A percentile compares a stretch with the other conserved stretches of the same genome.
These are phyloP conservation scores for Colletotrichum agaves DNA, from an alignment of 2,329 filamentous ascomycete genomes.

Conservation along the genomic window DNA sequence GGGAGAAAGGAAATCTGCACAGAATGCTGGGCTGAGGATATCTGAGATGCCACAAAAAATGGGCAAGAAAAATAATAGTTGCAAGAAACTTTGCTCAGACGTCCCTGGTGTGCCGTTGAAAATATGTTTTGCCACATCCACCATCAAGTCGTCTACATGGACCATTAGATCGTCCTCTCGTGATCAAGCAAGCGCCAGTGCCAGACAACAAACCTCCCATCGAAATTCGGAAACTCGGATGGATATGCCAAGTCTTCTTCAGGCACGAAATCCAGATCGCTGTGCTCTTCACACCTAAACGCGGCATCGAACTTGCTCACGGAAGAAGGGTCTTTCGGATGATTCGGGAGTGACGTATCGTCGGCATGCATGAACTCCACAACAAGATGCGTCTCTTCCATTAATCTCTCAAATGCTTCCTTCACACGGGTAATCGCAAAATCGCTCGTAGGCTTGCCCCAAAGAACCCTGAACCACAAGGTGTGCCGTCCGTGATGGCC, in stretches of 20 bases:
- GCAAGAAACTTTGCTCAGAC: too few species aligned
- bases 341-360: constrained; percentile 26
- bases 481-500: constrained; percentile 32
- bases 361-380: constrained; percentile 36
- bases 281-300: constrained; percentile 24
- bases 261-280: background rate
- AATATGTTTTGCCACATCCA: too few species aligned
- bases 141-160: too few species aligned
- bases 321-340: constrained; percentile 25
- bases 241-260: constrained; percentile 12
- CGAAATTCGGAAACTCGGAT: constrained; percentile 19
- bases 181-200: constrained; percentile 20
- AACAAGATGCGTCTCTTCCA: constrained; percentile 22
- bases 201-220: constrained; percentile 23
- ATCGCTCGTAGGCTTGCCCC: background rate
- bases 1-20: too few species aligned
- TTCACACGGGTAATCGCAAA: constrained; percentile 20
- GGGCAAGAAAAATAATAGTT: too few species aligned
- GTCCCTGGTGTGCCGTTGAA: too few species aligned
- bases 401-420: constrained; percentile 20
- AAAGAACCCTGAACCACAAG: constrained; percentile 33
- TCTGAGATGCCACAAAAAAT: too few species aligned
- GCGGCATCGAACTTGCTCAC: constrained; percentile 23
- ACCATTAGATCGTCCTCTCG: background rate
- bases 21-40: too few species aligned